phyloP scores from a whole-genome alignment of 2,329 filamentous ascomycete genomes.

The Periglandula ipomoeae region DNA sequence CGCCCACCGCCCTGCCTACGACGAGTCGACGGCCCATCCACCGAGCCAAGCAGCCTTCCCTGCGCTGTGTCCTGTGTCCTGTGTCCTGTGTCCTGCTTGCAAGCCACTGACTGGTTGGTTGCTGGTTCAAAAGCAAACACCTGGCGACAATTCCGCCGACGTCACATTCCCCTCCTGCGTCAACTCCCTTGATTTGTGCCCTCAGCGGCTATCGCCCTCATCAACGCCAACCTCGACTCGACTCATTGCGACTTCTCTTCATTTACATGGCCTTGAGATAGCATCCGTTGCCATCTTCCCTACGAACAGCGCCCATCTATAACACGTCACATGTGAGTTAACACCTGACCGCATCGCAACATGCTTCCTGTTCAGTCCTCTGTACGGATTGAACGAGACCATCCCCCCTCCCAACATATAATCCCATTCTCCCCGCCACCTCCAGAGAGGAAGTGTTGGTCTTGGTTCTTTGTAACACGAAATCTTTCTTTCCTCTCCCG shows the following conservation, averaged over 20 bases:
- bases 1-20: not conserved
- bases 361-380: not conserved
- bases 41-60: not conserved
- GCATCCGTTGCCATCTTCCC: not conserved
- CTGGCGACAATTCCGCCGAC: constrained; percentile 8
- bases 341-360: not conserved
- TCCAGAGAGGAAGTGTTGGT: not conserved
- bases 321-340: not conserved
- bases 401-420: not conserved
- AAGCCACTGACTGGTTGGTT: constrained; percentile 2
- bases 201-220: not conserved
- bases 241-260: not conserved
- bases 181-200: not conserved
- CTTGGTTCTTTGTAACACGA: not conserved
- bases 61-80: too few species aligned
- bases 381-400: not conserved
- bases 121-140: constrained; percentile 4
- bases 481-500: not conserved
- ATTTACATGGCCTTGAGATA: constrained; percentile 5
- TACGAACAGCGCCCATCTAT: not conserved
- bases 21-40: not conserved
- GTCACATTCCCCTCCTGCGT: constrained; percentile 8
- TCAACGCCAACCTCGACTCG: not conserved
- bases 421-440: not conserved
- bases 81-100: too few species aligned